Percentiles rank a stretch among this genome's conserved stretches.
These are phyloP conservation scores for Fragaria ananassa DNA, from an alignment of 306 rosid genomes.

Conservation along the genomic window DNA sequence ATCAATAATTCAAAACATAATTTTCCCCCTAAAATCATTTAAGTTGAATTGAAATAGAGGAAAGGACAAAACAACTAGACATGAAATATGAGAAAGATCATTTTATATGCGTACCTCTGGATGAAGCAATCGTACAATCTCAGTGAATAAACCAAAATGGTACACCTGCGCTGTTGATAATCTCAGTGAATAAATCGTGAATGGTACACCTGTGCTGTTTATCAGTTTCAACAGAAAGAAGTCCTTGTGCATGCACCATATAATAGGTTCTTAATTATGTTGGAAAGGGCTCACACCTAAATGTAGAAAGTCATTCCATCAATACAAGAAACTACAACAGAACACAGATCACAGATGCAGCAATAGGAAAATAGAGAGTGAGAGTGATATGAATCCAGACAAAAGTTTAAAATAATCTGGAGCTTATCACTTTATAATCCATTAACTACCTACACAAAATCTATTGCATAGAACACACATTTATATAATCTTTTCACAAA, in stretches of 20 bases:
- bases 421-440: background rate
- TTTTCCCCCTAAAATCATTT: background rate
- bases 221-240: slow-evolving; percentile 68
- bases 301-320: slow-evolving; percentile 5
- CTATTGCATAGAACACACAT: background rate
- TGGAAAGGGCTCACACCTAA: slow-evolving; percentile 96
- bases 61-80: background rate
- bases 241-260: slow-evolving; percentile 90
- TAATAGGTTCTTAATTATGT: slow-evolving; percentile 93
- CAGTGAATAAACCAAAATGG: slow-evolving; percentile 69
- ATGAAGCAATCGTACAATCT: slow-evolving; percentile 87
- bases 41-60: background rate
- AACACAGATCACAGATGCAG: slow-evolving; percentile 11
- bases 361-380: slow-evolving; percentile 2
- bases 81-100: slow-evolving; percentile 10
- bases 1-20: background rate
- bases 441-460: background rate
- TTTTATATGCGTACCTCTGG: slow-evolving; percentile 70
- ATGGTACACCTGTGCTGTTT: slow-evolving; percentile 71
- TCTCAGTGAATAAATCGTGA: slow-evolving; percentile 77
- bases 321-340: slow-evolving; percentile 5
- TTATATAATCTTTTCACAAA: background rate
- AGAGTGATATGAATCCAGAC: background rate
- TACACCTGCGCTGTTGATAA: slow-evolving; percentile 71
- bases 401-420: background rate